Evolutionary conservation across 192 early-diverging fungal genomes (phyloP), one percentile per base, ranked within the genome.

Genomic region (Entomortierella beljakovae): DNA sequence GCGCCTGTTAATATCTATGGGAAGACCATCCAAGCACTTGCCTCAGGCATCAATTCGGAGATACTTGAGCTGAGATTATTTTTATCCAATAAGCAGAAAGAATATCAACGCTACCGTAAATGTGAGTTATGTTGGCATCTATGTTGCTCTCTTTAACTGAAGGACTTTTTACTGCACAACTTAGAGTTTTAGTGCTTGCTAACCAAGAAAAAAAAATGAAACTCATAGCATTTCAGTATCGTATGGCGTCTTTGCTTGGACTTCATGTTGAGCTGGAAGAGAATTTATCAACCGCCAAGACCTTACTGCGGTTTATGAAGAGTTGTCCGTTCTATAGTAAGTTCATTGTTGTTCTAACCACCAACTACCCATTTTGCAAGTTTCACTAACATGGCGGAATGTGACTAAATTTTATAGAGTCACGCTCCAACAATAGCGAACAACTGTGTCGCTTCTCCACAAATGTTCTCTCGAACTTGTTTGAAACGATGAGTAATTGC

Each of bases 1-100:
- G 67, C 61, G 33, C 40, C 60, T 0, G 5, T 28, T 1, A 13
- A 59, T 6, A 22, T 22, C 8, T 55, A 70, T 23, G 75, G 75
- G 38, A 79, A 79, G 28, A 20, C 65, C 46, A 55, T 79, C 20
- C 75, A 79, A 35, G 48, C 56, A 2, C 65, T 79, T 57, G 67
- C 67, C 0, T 64, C 75, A 0, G 75, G 61, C 18, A 62, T 65
- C 0, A 55, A 79, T 26, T 42, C 35, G 22, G 67, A 79, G 49
- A 31, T 79, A 8, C 3, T 50, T 3, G 32, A 40, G 5, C 31
- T 79, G 13, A 79, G 46, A 31, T 13, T 20, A 31, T 28, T 51
- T n/a, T 28, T 79, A 46, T 51, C 67, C 3, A 32, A 38, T 3
- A 8, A 52, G 16, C 67, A 79, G 34, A 54, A 60, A 32, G 40